phyloP scores from a whole-genome alignment of 805 yeast species.

The Hanseniaspora lindneri region DNA sequence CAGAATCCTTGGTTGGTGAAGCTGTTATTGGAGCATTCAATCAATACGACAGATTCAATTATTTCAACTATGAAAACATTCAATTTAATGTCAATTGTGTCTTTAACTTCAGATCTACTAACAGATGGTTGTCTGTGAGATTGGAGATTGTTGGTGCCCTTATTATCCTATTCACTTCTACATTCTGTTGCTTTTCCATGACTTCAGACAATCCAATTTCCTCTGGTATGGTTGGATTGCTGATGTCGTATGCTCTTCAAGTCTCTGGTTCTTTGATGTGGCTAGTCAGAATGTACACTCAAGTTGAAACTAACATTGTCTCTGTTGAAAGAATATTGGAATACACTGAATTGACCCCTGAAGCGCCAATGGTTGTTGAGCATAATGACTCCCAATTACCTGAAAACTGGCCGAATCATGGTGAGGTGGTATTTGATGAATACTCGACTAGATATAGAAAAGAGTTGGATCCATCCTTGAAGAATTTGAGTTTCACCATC shows the following conservation, averaged over 20 bases:
- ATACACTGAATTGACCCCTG: constrained; percentile 39
- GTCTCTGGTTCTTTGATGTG: constrained; percentile 43
- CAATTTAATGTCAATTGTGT: constrained; percentile 39
- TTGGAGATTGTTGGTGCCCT: constrained; percentile 50
- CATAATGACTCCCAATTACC: constrained; percentile 33
- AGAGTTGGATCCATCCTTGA: constrained; percentile 48
- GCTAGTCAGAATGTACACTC: constrained; percentile 51
- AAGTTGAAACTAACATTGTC: constrained; percentile 51
- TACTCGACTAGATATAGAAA: constrained; percentile 50
- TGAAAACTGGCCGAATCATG: constrained; percentile 44
- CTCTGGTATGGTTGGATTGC: constrained; percentile 52
- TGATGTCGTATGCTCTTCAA: constrained; percentile 52
- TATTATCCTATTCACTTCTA: constrained; percentile 42
- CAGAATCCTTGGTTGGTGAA: constrained; percentile 68
- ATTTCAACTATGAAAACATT: constrained; percentile 40
- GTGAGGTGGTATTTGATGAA: constrained; percentile 38
- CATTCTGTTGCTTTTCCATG: constrained; percentile 30
- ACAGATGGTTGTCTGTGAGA: constrained; percentile 56
- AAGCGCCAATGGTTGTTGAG: constrained; percentile 38
- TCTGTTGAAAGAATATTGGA: constrained; percentile 59
- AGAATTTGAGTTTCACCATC: constrained; percentile 36
- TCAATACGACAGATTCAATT: constrained; percentile 53
- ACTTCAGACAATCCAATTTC: constrained; percentile 35
- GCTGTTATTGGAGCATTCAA: constrained; percentile 67
- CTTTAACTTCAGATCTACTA: constrained; percentile 42